Percentiles rank a stretch among this genome's conserved stretches.
Conservation (phyloP, 164 flowering plant genomes). For the Magnolia changhungtana region DNA sequence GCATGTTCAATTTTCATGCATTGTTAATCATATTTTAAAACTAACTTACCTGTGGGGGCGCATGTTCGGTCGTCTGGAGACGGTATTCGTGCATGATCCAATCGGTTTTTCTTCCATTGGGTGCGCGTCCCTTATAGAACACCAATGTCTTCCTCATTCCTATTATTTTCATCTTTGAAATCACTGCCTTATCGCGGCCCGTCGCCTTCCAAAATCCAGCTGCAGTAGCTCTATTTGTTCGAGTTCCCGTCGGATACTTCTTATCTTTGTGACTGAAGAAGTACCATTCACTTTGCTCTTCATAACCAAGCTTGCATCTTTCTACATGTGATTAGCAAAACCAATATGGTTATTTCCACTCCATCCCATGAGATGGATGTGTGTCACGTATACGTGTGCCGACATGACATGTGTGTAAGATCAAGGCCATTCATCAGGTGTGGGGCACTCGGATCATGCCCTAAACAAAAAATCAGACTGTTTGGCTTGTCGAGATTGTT, state of each 20-base stretch:
- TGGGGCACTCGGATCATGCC: too few relatives aligned
- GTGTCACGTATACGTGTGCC: too few relatives aligned
- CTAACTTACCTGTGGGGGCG: constrained; percentile 59
- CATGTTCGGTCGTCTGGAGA: constrained; percentile 57
- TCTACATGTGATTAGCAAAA: constrained; percentile 30
- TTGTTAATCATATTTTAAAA: not conserved
- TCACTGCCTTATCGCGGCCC: constrained; percentile 74
- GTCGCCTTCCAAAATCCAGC: constrained; percentile 93
- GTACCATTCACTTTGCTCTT: constrained; percentile 77
- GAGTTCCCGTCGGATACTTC: constrained; percentile 77
- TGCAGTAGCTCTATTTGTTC: constrained; percentile 71
- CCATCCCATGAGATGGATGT: too few relatives aligned
- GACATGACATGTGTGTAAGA: too few relatives aligned
- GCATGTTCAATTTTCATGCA: too few relatives aligned
- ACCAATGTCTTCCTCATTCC: constrained; percentile 90
- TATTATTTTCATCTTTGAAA: constrained; percentile 51
- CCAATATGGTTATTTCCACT: too few relatives aligned
- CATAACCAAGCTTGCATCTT: constrained; percentile 59
- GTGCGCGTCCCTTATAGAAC: constrained; percentile 79
- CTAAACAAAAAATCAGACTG: too few relatives aligned
- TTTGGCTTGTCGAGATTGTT: too few relatives aligned
- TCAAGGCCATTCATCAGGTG: too few relatives aligned
- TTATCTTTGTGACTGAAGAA: constrained; percentile 84
- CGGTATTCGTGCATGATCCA: constrained; percentile 91
- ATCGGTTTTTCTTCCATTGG: constrained; percentile 67